Base-by-base conservation (phyloP, 106 monocot genomes). In the Narthecium ossifragum region DNA sequence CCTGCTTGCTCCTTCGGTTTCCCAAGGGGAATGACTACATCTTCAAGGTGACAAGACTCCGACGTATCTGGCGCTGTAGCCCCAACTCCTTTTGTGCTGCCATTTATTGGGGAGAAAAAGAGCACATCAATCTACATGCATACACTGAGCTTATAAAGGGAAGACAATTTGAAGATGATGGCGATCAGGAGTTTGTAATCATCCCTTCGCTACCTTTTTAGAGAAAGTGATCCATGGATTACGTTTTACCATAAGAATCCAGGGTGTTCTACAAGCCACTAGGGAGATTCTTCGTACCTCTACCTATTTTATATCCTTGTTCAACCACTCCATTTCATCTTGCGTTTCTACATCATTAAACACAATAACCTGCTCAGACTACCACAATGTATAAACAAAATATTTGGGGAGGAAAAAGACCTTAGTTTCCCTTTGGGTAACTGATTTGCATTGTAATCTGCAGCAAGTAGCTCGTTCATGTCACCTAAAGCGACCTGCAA, bases 1-100 rank as follows among this genome's bases (percentile, higher is more conserved):
- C 38, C 72, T 4, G 58, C 8, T 37, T 69, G 61, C 57, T 80
- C 47, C 60, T 78, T 90, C 11, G 94, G 83, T 56, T 68, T 75
- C 13, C 94, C 94, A 37, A 90, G 75, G 9, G 94, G 90, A 32
- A 94, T 80, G 40, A 86, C 47, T n/a, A 84, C 64, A 63, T 78
- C 94, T 53, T 80, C 75, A 24, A 83, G 76, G 14, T 41, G 51
- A 56, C 65, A 22, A 46, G 60, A 74, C 32, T 80, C 63, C 6
- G 73, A 83, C 38, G 64, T 57, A 53, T 94, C 80, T 18, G 94
- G 90, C 48, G 61, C 83, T 12, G 86, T 90, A 2, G 22, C 46
- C 14, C 94, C 94, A 61, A 94, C 75, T 46, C 94, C 94, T 71
- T 94, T 94, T 55, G 88, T 89, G 23, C 94, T 94, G 80, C 20